A percentile compares a stretch with the other conserved stretches of the same genome.
Conservation (phyloP, 805 yeast genomes). For the Trichomonascus vanleenenianus region DNA sequence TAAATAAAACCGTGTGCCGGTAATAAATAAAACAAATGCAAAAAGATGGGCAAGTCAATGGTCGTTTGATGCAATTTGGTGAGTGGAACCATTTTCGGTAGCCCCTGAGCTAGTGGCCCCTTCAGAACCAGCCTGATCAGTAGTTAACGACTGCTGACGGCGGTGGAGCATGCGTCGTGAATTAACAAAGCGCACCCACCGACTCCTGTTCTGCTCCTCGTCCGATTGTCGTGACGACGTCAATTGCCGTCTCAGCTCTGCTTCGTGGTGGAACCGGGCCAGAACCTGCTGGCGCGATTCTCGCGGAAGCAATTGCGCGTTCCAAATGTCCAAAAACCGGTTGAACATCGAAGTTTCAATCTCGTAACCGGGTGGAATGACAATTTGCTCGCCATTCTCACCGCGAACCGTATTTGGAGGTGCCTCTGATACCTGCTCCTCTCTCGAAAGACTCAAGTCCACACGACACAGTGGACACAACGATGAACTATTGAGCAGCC, state of each 20-base stretch:
- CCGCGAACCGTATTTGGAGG: conserved; percentile 12
- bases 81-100: no score
- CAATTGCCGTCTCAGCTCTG: conserved; percentile 17
- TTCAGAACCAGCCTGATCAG: no score
- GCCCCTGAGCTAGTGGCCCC: no score
- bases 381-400: background rate
- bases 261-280: conserved; percentile 22
- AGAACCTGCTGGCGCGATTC: conserved; percentile 22
- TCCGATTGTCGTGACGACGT: conserved; percentile 4
- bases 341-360: conserved; percentile 20
- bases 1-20: no score
- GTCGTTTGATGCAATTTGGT: no score
- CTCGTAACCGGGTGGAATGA: conserved; percentile 13
- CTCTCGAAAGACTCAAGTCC: conserved; percentile 35
- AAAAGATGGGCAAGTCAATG: no score
- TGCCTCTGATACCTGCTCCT: conserved; percentile 15
- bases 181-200: conserved; percentile 18
- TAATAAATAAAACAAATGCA: no score
- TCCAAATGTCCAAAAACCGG: conserved; percentile 25
- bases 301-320: conserved; percentile 25
- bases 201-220: conserved; percentile 14
- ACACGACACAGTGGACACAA: conserved; percentile 81
- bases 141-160: background rate
- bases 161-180: conserved; percentile 8
- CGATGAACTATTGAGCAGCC: conserved; percentile 67